Percentiles rank a stretch among this genome's conserved stretches.
These are phyloP conservation scores for Acanthamoeba royreba DNA, from an alignment of 208 protist species.

Conservation along the genomic window DNA sequence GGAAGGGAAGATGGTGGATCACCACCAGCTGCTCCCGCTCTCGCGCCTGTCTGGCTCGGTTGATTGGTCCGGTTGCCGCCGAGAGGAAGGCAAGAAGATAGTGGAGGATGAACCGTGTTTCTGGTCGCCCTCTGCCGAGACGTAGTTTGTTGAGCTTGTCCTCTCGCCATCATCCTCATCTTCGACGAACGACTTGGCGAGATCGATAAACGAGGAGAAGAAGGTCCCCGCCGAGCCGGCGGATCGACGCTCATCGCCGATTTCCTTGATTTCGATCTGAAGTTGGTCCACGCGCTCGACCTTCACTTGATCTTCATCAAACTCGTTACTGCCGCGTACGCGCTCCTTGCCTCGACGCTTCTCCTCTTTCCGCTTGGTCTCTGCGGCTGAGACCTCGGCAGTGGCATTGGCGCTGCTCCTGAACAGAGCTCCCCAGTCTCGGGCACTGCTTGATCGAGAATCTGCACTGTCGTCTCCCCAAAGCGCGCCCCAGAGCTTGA, in stretches of 20 bases:
- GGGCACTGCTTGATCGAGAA: no score
- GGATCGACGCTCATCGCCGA: background rate
- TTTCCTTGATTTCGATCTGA: background rate
- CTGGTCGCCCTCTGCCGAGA: no score
- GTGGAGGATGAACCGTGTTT: no score
- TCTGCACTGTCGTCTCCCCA: no score
- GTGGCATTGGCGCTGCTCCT: background rate
- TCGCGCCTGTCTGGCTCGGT: no score
- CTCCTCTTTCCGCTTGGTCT: background rate
- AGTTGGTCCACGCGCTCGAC: background rate
- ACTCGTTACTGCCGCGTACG: background rate
- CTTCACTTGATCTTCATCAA: background rate
- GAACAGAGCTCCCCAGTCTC: no score
- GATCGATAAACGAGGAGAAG: background rate
- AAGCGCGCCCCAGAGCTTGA: background rate
- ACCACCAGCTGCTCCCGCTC: no score
- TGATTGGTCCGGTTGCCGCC: no score
- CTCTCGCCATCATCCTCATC: background rate
- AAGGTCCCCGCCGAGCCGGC: background rate
- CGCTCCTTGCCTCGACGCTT: background rate
- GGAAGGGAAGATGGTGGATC: no score
- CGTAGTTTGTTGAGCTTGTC: no score
- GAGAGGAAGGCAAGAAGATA: no score
- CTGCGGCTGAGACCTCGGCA: background rate
- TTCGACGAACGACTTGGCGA: background rate